Base-by-base conservation (phyloP, 1,284 basidiomycete genomes). In the Meira nashicola region DNA sequence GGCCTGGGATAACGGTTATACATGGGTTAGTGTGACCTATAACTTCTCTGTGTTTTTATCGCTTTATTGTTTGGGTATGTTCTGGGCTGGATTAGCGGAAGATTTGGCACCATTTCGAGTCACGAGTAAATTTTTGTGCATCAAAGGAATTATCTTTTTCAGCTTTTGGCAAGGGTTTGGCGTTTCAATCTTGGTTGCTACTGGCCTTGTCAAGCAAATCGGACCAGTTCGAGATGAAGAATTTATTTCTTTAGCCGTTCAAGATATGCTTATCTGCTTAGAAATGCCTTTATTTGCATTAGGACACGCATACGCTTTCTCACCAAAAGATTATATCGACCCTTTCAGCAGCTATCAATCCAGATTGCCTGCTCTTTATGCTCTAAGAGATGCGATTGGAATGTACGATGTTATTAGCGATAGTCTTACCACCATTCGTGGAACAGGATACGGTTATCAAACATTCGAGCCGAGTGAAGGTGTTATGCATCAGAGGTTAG, bases 201-300 rank as follows among this genome's bases (percentile, higher is more conserved):
- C 88, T 0, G 85, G 87, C 1, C 82, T 83, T 47, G 89, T 98
- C 77, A 86, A 81, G 38, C 83, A 83, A 52, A 85, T 68, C 17
- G 68, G 79, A 23, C 89, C 89, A 3, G 94, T 95, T 79, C 89
- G 86, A 12, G 90, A 94, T 77, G 82, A 83, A n/a, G 90, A 94
- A 6, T 71, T 74, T 57, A 63, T 77, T 39, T 71, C 73, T 15
- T 55, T 75, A 33, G 73, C 73, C 2, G 55, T 77, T 37, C 74
- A 76, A 49, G 75, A 77, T 39, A 64, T 70, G 10, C 64, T 77
- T 50, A 91, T 97, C 71, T 95, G 92, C 80, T 82, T 95, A 60
- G 94, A 99, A 80, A 97, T 99, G 94, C 93, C 94, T 0, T 80
- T 97, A 60, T 99, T 99, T 75, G 93, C 95, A 0, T 83, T 96